A percentile compares a stretch with the other conserved stretches of the same genome.
Evolutionary conservation across 768 basidiomycete genomes (phyloP).

Genomic region (Phallus indusiatus): DNA sequence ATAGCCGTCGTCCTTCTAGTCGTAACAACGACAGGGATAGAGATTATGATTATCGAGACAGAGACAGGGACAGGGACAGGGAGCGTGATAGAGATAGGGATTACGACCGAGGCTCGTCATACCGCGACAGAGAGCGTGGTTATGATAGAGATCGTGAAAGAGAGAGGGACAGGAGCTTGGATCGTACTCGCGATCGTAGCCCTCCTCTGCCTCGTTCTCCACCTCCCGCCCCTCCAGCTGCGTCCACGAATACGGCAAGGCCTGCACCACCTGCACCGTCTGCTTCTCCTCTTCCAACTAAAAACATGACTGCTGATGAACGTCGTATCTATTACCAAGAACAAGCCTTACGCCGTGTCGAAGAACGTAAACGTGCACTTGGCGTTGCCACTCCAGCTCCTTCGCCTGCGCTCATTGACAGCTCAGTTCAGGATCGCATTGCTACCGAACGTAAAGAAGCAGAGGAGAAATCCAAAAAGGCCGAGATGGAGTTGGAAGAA

Average conservation of each 20-base stretch:
- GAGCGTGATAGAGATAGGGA: slow-evolving; percentile 25
- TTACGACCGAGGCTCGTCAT: slow-evolving; percentile 35
- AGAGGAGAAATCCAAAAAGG: slow-evolving; percentile 68
- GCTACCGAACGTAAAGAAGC: slow-evolving; percentile 85
- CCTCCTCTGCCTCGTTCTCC: slow-evolving; percentile 36
- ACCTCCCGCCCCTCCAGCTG: slow-evolving; percentile 36
- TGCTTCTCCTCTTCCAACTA: slow-evolving; percentile 51
- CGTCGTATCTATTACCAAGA: slow-evolving; percentile 67
- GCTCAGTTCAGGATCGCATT: slow-evolving; percentile 74
- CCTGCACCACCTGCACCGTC: slow-evolving; percentile 16
- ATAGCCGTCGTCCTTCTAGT: slow-evolving; percentile 32
- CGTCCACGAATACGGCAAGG: slow-evolving; percentile 40
- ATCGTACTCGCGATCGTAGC: slow-evolving; percentile 22
- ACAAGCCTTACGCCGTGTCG: slow-evolving; percentile 73
- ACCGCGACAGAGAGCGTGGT: slow-evolving; percentile 26
- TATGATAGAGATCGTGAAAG: slow-evolving; percentile 21
- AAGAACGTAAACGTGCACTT: slow-evolving; percentile 77
- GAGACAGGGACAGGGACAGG: slow-evolving; percentile 24
- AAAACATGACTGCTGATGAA: slow-evolving; percentile 79
- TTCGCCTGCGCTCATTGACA: slow-evolving; percentile 47
- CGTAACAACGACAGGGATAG: slow-evolving; percentile 26
- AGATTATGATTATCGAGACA: slow-evolving; percentile 25
- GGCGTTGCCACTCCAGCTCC: slow-evolving; percentile 50
- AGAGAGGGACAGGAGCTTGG: slow-evolving; percentile 22
- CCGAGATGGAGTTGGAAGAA: slow-evolving; percentile 75